Percentiles rank a stretch among this genome's conserved stretches.
These are phyloP conservation scores for Anastatica hierochuntica DNA, from an alignment of 345 rosid genomes.

Conservation along the genomic window DNA sequence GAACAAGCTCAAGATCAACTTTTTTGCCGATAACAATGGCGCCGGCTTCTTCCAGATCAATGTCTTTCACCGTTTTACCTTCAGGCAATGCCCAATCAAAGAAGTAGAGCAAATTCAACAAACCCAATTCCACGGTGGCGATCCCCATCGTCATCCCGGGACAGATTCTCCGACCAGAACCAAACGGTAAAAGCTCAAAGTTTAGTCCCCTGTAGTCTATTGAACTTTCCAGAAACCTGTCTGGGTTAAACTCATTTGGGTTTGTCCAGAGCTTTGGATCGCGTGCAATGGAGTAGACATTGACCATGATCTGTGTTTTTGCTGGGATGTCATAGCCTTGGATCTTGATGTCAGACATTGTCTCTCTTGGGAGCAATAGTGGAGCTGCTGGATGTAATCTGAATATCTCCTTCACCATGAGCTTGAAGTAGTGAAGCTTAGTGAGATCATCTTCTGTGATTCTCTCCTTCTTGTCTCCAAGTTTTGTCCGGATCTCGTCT, in stretches of 20 bases:
- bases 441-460: constrained; percentile 31
- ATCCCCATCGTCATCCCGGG: too few species aligned
- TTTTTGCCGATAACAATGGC: too few species aligned
- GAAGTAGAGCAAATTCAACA: too few species aligned
- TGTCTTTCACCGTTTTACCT: too few species aligned
- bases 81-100: too few species aligned
- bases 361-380: constrained; percentile 38
- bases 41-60: too few species aligned
- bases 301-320: not conserved
- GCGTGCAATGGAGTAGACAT: constrained; percentile 21
- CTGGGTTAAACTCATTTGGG: constrained; percentile 34
- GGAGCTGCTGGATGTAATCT: constrained; percentile 37
- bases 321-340: constrained; percentile 9
- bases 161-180: too few species aligned
- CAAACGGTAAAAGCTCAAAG: constrained; percentile 47
- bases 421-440: constrained; percentile 36
- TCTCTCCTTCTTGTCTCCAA: constrained; percentile 5
- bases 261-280: constrained; percentile 33
- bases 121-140: too few species aligned
- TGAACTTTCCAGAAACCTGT: constrained; percentile 30
- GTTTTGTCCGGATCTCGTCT: constrained; percentile 13
- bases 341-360: constrained; percentile 26
- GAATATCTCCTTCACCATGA: constrained; percentile 31
- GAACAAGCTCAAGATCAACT: too few species aligned
- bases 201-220: constrained; percentile 37